Evolutionary conservation across 257 asterid genomes (phyloP).

Genomic region (Forsythia suspensa): DNA sequence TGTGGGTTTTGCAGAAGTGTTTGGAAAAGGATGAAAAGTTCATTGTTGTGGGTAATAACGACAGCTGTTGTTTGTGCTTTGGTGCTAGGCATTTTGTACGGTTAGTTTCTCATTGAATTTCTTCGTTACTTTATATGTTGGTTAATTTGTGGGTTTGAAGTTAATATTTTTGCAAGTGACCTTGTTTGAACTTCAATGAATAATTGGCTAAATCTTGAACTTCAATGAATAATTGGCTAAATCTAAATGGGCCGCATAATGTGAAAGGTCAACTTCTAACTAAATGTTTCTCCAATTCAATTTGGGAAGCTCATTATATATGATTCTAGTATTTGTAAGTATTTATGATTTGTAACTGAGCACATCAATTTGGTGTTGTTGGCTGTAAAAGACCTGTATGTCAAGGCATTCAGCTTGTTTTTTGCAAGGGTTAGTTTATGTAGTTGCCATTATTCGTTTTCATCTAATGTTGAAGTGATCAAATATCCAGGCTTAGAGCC

Average conservation of each 20-base stretch:
- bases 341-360: not conserved
- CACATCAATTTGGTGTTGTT: not conserved
- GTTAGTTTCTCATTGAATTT: conserved; percentile 34
- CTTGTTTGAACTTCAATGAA: not conserved
- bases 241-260: conserved; percentile 2
- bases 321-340: conserved; percentile 2
- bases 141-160: conserved; percentile 1
- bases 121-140: not conserved
- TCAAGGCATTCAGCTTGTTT: not conserved
- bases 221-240: not conserved
- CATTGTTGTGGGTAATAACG: conserved; percentile 76
- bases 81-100: conserved; percentile 83
- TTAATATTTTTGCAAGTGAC: not conserved
- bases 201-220: not conserved
- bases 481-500: not conserved
- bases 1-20: conserved; percentile 58
- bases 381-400: not conserved
- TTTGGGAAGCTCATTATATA: conserved; percentile 2
- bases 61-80: conserved; percentile 89
- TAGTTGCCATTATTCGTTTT: not conserved
- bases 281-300: not conserved
- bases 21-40: conserved; percentile 87
- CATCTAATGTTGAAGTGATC: not conserved
- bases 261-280: conserved; percentile 8
- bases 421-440: not conserved